These are phyloP conservation scores for Tuber brumale DNA, from an alignment of 495 filamentous ascomycete genomes.

Conservation along the genomic window DNA sequence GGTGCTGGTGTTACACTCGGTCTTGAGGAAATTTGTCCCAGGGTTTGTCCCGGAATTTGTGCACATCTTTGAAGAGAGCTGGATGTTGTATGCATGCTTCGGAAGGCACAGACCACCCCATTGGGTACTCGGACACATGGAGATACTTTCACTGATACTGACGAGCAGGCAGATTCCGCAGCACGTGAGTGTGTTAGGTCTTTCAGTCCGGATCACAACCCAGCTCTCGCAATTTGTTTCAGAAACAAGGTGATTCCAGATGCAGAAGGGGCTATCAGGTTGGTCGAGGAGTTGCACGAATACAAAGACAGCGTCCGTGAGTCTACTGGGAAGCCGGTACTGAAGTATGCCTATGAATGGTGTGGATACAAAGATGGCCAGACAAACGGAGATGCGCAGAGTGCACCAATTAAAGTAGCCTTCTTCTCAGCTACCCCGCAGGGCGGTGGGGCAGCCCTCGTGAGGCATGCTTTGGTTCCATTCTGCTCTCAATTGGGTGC, in stretches of 20 bases:
- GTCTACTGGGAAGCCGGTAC: conserved; percentile 61
- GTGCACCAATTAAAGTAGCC: no score
- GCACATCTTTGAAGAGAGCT: conserved; percentile 68
- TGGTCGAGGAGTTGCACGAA: conserved; percentile 55
- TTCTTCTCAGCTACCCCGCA: conserved; percentile 76
- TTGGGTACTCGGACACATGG: conserved; percentile 18
- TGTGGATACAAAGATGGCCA: conserved; percentile 50
- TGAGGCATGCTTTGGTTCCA: conserved; percentile 76
- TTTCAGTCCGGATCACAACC: conserved; percentile 65
- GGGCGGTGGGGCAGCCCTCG: conserved; percentile 78
- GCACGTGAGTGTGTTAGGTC: conserved; percentile 71
- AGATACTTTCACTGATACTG: conserved; percentile 50
- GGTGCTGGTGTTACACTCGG: conserved; percentile 55
- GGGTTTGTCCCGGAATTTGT: conserved; percentile 56
- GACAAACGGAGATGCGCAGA: no score
- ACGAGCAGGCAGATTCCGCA: conserved; percentile 84
- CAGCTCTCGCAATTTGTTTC: conserved; percentile 65
- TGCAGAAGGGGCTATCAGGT: conserved; percentile 45
- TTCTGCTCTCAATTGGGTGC: conserved; percentile 64
- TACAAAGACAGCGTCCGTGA: conserved; percentile 57
- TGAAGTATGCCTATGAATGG: conserved; percentile 61
- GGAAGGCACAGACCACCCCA: conserved; percentile 42
- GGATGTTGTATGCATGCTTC: conserved; percentile 66
- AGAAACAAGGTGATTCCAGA: conserved; percentile 72
- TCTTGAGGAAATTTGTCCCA: conserved; percentile 48